Evolutionary conservation across 2,329 filamentous ascomycete genomes (phyloP), one percentile per base, ranked within the genome.

Genomic region (Colletotrichum cuscutae): DNA sequence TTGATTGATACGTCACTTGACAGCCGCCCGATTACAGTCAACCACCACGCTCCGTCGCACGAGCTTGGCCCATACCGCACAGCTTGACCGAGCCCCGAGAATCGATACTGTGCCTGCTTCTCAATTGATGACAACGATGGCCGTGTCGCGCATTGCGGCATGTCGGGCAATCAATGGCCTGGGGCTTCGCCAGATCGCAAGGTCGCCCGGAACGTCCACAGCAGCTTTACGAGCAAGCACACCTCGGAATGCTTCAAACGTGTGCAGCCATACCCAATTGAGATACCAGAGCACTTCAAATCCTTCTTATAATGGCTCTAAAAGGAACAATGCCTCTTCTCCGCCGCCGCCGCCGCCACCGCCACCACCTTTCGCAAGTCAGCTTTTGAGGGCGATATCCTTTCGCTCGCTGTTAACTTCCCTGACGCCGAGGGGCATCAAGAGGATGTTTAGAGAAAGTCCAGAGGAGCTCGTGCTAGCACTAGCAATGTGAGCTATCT

Each of bases 381-480:
- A 81, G 24, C 37, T 85, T 9, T 76, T 78, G 65, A 78, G 82
- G 35, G 76, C 79, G 15, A 37, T 84, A 6, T 82, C 77, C 66
- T 75, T 85, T 68, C 78, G 80, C 24, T 81, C 79, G 7, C 69
- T 86, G 22, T 75, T 82, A 59, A 76, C 71, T n/a, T 79, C 82
- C n/a, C 81, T 86, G 59, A 79, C 80, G 13, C 82, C 83, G 22
- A 79, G 82, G 53, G 83, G 77, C 28, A 76, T 86, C 49, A 81
- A 79, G 37, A 78, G 72, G 2, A 77, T 86, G 3, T 86, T 82
- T 71, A 80, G 80, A 5, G 80, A 84, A 68, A 86, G 82, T 72
- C 86, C 86, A 2, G 83, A 83, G 37, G 85, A 86, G 75, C 79
- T 85, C 11, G 77, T 85, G 0, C 65, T 86, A 26, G 85, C 84